Conservation (phyloP, 2,329 filamentous ascomycete species). For the Fusarium veterinarium region DNA sequence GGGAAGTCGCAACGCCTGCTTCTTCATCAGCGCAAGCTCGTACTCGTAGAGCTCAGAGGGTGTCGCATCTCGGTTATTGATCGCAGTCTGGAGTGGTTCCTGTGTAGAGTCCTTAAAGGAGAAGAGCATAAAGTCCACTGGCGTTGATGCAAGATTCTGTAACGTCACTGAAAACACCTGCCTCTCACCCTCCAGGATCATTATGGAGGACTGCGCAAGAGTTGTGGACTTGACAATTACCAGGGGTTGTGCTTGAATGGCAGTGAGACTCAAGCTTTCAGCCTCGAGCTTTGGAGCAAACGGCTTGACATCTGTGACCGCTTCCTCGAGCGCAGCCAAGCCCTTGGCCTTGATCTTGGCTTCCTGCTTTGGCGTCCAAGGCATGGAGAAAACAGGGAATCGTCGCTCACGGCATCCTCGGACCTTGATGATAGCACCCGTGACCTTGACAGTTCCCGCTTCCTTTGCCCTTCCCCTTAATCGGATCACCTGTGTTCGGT, state of each 20-base stretch:
- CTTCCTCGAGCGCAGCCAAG: conserved; percentile 66
- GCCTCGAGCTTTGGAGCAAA: conserved; percentile 57
- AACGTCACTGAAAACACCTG: conserved; percentile 82
- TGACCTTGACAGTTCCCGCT: conserved; percentile 77
- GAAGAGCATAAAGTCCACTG: conserved; percentile 86
- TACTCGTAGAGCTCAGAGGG: conserved; percentile 87
- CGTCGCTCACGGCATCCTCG: conserved; percentile 82
- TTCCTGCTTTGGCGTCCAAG: conserved; percentile 78
- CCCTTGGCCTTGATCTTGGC: conserved; percentile 83
- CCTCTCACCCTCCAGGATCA: conserved; percentile 92
- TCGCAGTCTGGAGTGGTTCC: conserved; percentile 77
- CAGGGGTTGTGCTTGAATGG: conserved; percentile 83
- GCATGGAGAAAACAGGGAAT: conserved; percentile 84
- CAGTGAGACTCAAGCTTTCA: conserved; percentile 71
- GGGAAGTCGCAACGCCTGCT: conserved; percentile 73
- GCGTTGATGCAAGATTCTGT: conserved; percentile 79
- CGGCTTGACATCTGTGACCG: conserved; percentile 53
- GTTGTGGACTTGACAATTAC: conserved; percentile 80
- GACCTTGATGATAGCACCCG: conserved; percentile 82
- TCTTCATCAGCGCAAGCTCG: conserved; percentile 80
- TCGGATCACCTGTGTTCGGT: conserved; percentile 82
- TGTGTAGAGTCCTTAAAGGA: conserved; percentile 92
- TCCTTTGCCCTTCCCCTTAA: conserved; percentile 75
- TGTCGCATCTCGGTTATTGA: conserved; percentile 80
- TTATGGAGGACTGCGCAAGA: conserved; percentile 84